These are phyloP conservation scores for Penicillium sp. DNA, from an alignment of 2,329 filamentous ascomycete genomes.

Conservation along the genomic window DNA sequence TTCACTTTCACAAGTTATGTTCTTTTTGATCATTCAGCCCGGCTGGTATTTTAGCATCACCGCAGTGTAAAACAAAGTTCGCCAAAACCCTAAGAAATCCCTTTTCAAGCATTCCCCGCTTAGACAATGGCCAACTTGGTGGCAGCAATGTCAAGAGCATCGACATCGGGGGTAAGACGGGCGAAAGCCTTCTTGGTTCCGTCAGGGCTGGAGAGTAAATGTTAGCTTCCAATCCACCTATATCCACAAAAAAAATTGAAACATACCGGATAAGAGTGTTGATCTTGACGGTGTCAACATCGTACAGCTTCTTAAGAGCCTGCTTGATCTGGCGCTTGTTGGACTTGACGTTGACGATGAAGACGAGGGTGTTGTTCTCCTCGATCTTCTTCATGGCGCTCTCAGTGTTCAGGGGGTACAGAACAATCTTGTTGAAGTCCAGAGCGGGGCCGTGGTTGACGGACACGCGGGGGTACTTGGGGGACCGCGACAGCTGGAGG, in stretches of 20 bases:
- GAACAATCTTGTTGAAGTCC: constrained; percentile 95
- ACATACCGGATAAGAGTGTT: constrained; percentile 94
- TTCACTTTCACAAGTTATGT: constrained; percentile 25
- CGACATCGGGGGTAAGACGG: constrained; percentile 91
- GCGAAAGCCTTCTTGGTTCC: constrained; percentile 99
- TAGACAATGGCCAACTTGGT: constrained; percentile 99
- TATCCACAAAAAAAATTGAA: background rate
- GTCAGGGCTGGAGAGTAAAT: constrained; percentile 66
- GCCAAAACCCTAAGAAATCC: constrained; percentile 47
- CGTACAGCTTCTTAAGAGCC: constrained; percentile 98
- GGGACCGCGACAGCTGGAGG: constrained; percentile 80
- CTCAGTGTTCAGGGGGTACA: constrained; percentile 99
- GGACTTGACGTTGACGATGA: constrained; percentile 94
- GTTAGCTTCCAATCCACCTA: constrained; percentile 13
- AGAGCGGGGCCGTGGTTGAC: constrained; percentile 85
- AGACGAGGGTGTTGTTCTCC: constrained; percentile 99
- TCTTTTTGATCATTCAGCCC: constrained; percentile 41
- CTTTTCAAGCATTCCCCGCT: constrained; percentile 37
- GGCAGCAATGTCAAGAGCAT: constrained; percentile 97
- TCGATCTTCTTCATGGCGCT: constrained; percentile 99
- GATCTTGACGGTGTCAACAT: constrained; percentile 97
- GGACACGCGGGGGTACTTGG: constrained; percentile 97
- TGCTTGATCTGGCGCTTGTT: constrained; percentile 99
- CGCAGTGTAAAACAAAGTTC: constrained; percentile 42
- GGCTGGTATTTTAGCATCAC: constrained; percentile 42